Evolutionary conservation across 2,329 filamentous ascomycete species (phyloP), one percentile per base, ranked within the genome.

Genomic region (Microthyrium microscopicum): DNA sequence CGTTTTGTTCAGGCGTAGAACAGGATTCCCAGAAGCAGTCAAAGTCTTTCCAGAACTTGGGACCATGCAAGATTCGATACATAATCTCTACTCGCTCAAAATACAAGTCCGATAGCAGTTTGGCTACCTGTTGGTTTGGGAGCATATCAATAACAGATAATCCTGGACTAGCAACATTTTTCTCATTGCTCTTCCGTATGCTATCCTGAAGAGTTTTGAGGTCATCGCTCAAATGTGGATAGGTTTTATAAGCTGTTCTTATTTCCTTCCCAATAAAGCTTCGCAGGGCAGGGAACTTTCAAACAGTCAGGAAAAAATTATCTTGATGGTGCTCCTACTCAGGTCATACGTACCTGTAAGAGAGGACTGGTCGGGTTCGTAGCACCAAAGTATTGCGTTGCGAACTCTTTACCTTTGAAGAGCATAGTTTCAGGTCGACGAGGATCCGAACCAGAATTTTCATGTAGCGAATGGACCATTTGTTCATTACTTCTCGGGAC

Each of bases 1-100:
- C 49, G 4, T 42, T 25, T 12, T 27, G n/a, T 5, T 18, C 16
- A 18, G 35, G 30, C n/a, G 34, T 24, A 15, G 17, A 16, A 26
- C 34, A 36, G 26, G 20, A 31, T 9, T 17, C 45, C 65, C 65
- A 70, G 39, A 62, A 64, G 1, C 33, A 45, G 3, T 50, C 38
- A 40, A 69, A 72, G 5, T 68, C 60, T 15, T 49, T 41, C 54
- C 57, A 57, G 38, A 72, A 73, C 0, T 56, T 61, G 0, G 66
- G 66, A 4, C 53, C 45, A 35, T 73, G 68, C 0, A 73, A 44
- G 28, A 73, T 61, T 3, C 65, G 59, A 33, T 68, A 60, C 0
- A 56, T 54, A 2, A 55, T 58, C 38, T 69, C 68, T 37, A 65
- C 69, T 0, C 50, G 61, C 3, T 47, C 46, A 27, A 70, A 58